These are phyloP conservation scores for Handroanthus guayacan DNA, from an alignment of 257 asterid species.

Conservation along the genomic window DNA sequence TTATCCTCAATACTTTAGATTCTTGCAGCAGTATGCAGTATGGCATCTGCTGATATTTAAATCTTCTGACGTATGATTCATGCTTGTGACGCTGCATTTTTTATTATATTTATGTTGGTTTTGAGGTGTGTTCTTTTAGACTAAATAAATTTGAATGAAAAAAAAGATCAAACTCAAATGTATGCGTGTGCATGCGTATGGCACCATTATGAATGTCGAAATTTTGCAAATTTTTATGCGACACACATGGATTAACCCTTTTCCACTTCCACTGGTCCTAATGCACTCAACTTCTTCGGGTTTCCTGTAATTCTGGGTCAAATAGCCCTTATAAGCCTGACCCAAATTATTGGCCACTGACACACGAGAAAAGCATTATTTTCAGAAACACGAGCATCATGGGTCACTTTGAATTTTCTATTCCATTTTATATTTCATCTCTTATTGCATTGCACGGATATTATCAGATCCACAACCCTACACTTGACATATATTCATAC, in stretches of 20 bases:
- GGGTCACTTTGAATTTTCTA: too few species aligned
- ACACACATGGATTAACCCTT: background rate
- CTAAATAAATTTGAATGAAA: background rate
- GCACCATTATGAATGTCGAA: too few species aligned
- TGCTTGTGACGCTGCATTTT: too few species aligned
- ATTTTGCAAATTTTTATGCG: background rate
- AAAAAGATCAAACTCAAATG: background rate
- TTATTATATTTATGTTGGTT: background rate
- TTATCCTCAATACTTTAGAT: conserved; percentile 34
- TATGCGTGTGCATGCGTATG: background rate
- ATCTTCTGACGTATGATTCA: background rate
- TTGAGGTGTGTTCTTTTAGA: background rate
- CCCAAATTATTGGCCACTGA: too few species aligned
- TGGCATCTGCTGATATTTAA: conserved; percentile 28
- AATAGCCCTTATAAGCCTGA: background rate
- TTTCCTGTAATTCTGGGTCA: background rate
- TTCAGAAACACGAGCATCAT: too few species aligned
- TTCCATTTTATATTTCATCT: too few species aligned
- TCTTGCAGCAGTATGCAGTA: conserved; percentile 33
- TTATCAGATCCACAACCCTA: too few species aligned
- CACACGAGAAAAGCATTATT: too few species aligned
- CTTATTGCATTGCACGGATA: too few species aligned
- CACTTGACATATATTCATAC: too few species aligned
- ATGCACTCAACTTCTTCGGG: background rate
- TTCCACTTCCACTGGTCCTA: background rate